Evolutionary conservation across 805 yeast genomes (phyloP).

Genomic region (Yamadazyma laniorum): DNA sequence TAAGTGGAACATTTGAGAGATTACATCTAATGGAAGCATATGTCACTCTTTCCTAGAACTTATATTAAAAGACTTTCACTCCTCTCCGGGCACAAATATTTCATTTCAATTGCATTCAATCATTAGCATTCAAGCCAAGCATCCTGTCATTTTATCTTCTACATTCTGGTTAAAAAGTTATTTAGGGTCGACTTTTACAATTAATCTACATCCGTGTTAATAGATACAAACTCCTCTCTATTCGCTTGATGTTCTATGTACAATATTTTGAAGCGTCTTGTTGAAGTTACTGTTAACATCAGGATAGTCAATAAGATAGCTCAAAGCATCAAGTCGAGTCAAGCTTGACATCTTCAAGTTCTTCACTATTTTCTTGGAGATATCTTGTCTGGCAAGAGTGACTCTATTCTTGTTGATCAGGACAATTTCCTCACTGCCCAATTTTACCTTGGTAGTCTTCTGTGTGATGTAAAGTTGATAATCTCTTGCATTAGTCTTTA

Average conservation of each 20-base stretch:
- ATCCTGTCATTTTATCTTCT: background rate
- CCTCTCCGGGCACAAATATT: too few relatives aligned
- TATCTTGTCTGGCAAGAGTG: slow-evolving; percentile 11
- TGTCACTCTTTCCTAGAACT: too few relatives aligned
- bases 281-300: slow-evolving; percentile 9
- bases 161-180: background rate
- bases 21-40: too few relatives aligned
- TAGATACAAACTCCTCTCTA: too few relatives aligned
- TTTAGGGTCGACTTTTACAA: too few relatives aligned
- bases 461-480: slow-evolving; percentile 10
- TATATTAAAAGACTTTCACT: too few relatives aligned
- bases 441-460: slow-evolving; percentile 10
- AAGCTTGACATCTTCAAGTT: slow-evolving; percentile 6
- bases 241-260: too few relatives aligned
- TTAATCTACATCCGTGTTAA: too few relatives aligned
- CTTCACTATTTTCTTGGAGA: slow-evolving; percentile 13
- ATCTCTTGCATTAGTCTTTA: slow-evolving; percentile 26
- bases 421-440: slow-evolving; percentile 7
- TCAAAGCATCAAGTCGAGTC: slow-evolving; percentile 11
- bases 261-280: slow-evolving; percentile 7
- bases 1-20: slow-evolving; percentile 14
- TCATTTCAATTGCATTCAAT: background rate
- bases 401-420: slow-evolving; percentile 12
- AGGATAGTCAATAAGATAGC: slow-evolving; percentile 14
- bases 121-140: background rate